These are phyloP conservation scores for Diaporthe ilicicola DNA, from an alignment of 2,329 filamentous ascomycete genomes.

Conservation along the genomic window DNA sequence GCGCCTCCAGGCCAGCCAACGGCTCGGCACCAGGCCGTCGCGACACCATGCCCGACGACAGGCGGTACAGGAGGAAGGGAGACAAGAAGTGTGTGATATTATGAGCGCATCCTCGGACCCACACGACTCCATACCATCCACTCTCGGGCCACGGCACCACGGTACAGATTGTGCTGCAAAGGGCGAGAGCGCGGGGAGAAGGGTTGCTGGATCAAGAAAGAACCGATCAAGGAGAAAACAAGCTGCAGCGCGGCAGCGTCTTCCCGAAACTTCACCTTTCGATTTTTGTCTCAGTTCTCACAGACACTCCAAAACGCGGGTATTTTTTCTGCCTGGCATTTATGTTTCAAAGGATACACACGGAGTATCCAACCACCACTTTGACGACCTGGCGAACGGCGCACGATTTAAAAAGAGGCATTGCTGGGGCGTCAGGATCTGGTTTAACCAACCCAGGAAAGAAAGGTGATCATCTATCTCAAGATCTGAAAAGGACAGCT, in stretches of 20 bases:
- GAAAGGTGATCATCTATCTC: slow-evolving; percentile 26
- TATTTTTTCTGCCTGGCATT: slow-evolving; percentile 10
- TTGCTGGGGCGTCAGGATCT: slow-evolving; percentile 31
- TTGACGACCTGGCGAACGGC: slow-evolving; percentile 33
- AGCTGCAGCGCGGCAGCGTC: slow-evolving; percentile 3
- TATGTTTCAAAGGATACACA: slow-evolving; percentile 24
- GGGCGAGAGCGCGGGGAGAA: neutral
- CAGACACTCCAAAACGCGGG: neutral
- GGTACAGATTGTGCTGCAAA: slow-evolving; percentile 11
- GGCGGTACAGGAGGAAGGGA: slow-evolving; percentile 41
- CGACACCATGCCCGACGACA: slow-evolving; percentile 39
- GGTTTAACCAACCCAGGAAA: slow-evolving; percentile 30
- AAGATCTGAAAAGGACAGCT: slow-evolving; percentile 32
- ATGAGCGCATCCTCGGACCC: slow-evolving; percentile 40
- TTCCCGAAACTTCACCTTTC: neutral
- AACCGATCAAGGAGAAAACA: slow-evolving; percentile 8
- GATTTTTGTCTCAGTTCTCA: slow-evolving; percentile 17
- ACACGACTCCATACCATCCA: neutral
- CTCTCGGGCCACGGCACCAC: slow-evolving; percentile 6
- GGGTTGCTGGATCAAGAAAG: slow-evolving; percentile 3
- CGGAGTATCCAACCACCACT: slow-evolving; percentile 22
- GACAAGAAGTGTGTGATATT: slow-evolving; percentile 53
- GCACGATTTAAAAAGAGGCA: slow-evolving; percentile 30
- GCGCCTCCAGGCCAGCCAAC: slow-evolving; percentile 45
- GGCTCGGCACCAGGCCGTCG: slow-evolving; percentile 39